Evolutionary conservation across 2,329 filamentous ascomycete genomes (phyloP), one percentile per base, ranked within the genome.

Genomic region (Rachicladosporium sp.): DNA sequence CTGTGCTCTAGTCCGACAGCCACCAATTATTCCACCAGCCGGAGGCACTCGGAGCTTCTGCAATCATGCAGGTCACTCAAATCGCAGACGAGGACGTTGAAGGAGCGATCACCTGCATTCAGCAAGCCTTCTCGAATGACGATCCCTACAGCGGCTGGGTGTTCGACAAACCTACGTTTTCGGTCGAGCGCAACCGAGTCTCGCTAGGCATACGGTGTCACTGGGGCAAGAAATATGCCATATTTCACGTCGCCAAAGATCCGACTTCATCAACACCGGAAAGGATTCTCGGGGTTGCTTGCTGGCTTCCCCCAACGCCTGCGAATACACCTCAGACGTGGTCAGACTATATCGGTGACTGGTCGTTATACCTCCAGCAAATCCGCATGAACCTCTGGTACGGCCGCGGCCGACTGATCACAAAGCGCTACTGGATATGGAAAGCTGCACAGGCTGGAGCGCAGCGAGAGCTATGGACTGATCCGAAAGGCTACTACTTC

Each of bases 391-490:
- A 85, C 50, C 52, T 81, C 10, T 71, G 68, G 54, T 79, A 78
- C 46, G 81, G 81, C 1, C 72, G 78, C 1, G 81, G 81, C 9
- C 81, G 81, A 0, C 62, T 86, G 3, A 78, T 74, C 42, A 71
- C 78, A 6, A 71, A 70, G 60, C 72, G 81, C 4, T 85, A 85
- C 54, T 78, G 74, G 57, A 80, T 83, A 48, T 85, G 79, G 80
- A 85, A 85, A 52, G 66, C 66, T 4, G 67, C 71, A 4, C 80
- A 86, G 56, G 67, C 70, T 0, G 63, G 72, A 31, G 76, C 73
- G 1, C 80, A 84, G 40, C 62, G 63, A 0, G 61, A 71, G 19
- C 59, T 83, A 3, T 85, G 80, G 80, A 73, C 64, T 0, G 76
- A 82, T 41, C 66, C 70, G 0, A 64, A 69, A 4, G 81, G 81